Base-by-base conservation (phyloP, 2,329 filamentous ascomycete genomes). In the Conoideocrella luteorostrata region DNA sequence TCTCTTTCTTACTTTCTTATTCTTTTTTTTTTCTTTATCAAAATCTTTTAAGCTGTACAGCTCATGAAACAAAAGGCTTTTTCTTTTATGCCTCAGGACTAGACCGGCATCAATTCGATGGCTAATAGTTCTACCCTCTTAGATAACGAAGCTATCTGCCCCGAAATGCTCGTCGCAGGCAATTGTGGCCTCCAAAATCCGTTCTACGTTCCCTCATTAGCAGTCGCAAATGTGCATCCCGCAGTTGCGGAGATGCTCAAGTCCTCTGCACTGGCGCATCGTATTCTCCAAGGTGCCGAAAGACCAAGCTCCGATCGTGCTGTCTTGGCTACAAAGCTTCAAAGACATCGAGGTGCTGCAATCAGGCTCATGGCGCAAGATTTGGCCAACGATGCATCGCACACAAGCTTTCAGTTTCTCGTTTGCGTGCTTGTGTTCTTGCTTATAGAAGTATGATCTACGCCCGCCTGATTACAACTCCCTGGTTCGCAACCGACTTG, bases 61-160 rank as follows among this genome's bases (percentile, higher is more conserved):
- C n/a, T n/a, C n/a, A 7, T 9, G 15, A 15, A 26, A 39, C 21
- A 43, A n/a, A 37, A 35, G 4, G 48, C 15, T 28, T 18, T 21
- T 5, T 22, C 7, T 39, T 30, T 9, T 10, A 23, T 23, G 24
- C 24, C 32, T 20, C 23, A 39, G n/a, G n/a, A n/a, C n/a, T n/a
- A n/a, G n/a, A n/a, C n/a, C n/a, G n/a, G n/a, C n/a, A n/a, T n/a
- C n/a, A n/a, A n/a, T n/a, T n/a, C n/a, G 13, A 37, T 11, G 17
- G 41, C 15, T 22, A 32, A 22, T 21, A 13, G n/a, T 9, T 20
- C 17, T 5, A 10, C 23, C 15, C 20, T n/a, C 17, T 9, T 23
- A 54, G 50, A 52, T 22, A 54, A 54, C 34, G 23, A 26, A 15
- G 32, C 45, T 28, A 47, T 54, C 20, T 52, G 49, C 17, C 50